A percentile compares a stretch with the other conserved stretches of the same genome.
phyloP scores from a whole-genome alignment of 2,329 filamentous ascomycete genomes.

The Dothistroma pini region DNA sequence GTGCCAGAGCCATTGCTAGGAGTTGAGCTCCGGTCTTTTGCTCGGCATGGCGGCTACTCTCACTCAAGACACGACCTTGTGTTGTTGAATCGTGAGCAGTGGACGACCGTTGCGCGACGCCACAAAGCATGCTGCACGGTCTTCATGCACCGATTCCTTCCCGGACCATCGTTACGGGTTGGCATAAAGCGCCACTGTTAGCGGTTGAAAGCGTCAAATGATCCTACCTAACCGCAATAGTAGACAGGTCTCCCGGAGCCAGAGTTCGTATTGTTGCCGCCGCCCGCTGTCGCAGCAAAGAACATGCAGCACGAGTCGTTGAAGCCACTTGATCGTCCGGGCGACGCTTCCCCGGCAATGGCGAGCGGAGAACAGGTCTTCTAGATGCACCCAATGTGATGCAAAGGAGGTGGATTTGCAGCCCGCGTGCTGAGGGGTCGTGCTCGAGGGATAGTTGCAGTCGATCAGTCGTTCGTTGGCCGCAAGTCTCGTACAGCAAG shows the following conservation, averaged over 20 bases:
- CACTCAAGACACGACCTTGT: background rate
- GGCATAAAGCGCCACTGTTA: background rate
- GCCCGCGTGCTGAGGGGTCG: background rate
- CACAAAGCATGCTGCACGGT: slow-evolving; percentile 9
- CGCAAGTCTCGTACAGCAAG: background rate
- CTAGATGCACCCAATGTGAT: background rate
- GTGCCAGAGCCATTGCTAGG: background rate
- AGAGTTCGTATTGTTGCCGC: too few species aligned
- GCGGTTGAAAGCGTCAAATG: slow-evolving; percentile 6
- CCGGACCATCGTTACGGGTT: background rate
- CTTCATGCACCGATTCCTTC: background rate
- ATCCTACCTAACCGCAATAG: background rate
- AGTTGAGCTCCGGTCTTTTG: background rate
- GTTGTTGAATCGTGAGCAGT: background rate
- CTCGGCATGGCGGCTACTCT: background rate
- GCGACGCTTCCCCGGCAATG: background rate
- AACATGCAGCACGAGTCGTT: background rate
- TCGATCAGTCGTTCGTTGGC: background rate
- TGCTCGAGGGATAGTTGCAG: background rate
- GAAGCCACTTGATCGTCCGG: background rate
- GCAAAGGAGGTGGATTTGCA: background rate
- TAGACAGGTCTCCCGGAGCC: background rate
- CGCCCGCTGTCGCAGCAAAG: background rate
- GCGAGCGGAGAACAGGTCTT: background rate
- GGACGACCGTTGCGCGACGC: slow-evolving; percentile 3